Evolutionary conservation across 2,329 filamentous ascomycete species (phyloP).

Genomic region (Xylaria sp.): DNA sequence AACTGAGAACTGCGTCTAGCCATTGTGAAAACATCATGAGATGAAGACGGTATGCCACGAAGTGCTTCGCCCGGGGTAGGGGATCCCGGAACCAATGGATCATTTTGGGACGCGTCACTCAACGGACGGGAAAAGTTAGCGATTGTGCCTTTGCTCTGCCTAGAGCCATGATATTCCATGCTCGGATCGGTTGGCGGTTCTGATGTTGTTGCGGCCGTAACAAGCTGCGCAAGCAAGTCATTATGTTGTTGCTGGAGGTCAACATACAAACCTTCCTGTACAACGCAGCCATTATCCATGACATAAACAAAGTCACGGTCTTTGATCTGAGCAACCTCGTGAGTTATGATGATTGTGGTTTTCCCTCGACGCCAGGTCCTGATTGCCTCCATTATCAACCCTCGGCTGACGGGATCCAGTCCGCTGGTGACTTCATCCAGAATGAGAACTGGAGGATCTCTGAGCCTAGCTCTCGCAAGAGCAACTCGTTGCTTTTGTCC

Average conservation of each 20-base stretch:
- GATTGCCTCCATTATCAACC: constrained; percentile 74
- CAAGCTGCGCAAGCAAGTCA: constrained; percentile 55
- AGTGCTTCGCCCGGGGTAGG: constrained; percentile 28
- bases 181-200: neutral
- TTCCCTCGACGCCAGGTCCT: constrained; percentile 77
- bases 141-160: constrained; percentile 3
- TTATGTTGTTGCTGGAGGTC: constrained; percentile 52
- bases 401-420: constrained; percentile 74
- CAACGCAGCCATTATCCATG: constrained; percentile 70
- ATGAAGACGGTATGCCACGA: constrained; percentile 22
- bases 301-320: constrained; percentile 80
- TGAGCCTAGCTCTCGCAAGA: constrained; percentile 76
- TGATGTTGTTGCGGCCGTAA: constrained; percentile 33
- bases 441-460: constrained; percentile 80
- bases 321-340: constrained; percentile 79
- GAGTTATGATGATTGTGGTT: constrained; percentile 92
- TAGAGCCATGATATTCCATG: constrained; percentile 5
- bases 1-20: constrained; percentile 16
- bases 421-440: constrained; percentile 90
- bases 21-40: constrained; percentile 25
- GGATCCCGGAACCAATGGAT: constrained; percentile 17
- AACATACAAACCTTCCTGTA: constrained; percentile 70
- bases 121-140: constrained; percentile 32
- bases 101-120: constrained; percentile 25
- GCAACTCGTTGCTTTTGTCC: constrained; percentile 85